Evolutionary conservation across 768 basidiomycete genomes (phyloP).

Genomic region (Paxillus rubicundulus): DNA sequence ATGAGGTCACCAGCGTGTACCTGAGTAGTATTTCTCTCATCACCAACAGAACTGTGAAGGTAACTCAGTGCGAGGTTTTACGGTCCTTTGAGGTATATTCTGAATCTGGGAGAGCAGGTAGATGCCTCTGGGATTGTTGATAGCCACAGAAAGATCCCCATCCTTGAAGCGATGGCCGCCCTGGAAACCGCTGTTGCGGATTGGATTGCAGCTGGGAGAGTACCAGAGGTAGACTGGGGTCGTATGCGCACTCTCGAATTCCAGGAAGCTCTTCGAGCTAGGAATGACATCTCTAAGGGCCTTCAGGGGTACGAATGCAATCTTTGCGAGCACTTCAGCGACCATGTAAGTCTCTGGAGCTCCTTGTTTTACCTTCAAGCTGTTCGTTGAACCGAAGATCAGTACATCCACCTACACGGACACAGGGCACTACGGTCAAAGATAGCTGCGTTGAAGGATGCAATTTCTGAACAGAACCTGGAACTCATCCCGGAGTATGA

Average conservation of each 20-base stretch:
- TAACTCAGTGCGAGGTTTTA: conserved; percentile 51
- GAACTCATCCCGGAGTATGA: conserved; percentile 97
- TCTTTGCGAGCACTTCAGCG: conserved; percentile 63
- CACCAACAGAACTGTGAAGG: conserved; percentile 71
- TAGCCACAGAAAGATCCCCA: conserved; percentile 56
- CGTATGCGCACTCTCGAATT: conserved; percentile 86
- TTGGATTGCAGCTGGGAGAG: conserved; percentile 44
- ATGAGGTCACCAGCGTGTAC: conserved; percentile 65
- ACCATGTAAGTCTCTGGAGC: conserved; percentile 58
- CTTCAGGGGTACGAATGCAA: conserved; percentile 49
- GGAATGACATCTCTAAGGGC: conserved; percentile 48
- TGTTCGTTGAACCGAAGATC: conserved; percentile 9
- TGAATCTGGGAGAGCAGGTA: conserved; percentile 45
- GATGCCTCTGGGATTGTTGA: conserved; percentile 70
- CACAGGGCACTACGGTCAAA: conserved; percentile 71
- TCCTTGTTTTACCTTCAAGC: not conserved
- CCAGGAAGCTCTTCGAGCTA: conserved; percentile 70
- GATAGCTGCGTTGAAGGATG: conserved; percentile 75
- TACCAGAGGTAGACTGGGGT: conserved; percentile 85
- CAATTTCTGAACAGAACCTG: conserved; percentile 94
- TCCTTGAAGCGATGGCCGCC: conserved; percentile 53
- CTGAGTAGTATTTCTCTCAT: conserved; percentile 75
- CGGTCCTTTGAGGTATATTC: not conserved
- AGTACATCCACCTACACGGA: conserved; percentile 79
- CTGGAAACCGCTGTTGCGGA: conserved; percentile 54